phyloP scores from a whole-genome alignment of 164 flowering plant genomes.

The Chimonanthus praecox region DNA sequence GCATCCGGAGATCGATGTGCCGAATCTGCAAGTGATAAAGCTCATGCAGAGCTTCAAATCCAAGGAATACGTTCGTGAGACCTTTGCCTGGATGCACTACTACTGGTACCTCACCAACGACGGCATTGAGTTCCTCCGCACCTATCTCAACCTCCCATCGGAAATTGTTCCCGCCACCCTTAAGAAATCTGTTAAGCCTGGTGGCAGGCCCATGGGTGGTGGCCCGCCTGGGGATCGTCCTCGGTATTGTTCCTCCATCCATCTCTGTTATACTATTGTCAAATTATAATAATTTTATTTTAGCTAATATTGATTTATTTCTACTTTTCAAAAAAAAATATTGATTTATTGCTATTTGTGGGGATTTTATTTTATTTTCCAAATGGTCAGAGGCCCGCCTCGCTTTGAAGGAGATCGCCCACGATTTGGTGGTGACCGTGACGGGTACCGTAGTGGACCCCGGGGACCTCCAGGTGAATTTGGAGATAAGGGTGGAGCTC shows the following conservation, averaged over 20 bases:
- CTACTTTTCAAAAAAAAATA: neutral
- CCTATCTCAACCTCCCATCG: conserved; percentile 52
- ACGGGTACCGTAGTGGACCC: conserved; percentile 44
- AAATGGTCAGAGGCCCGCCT: conserved; percentile 32
- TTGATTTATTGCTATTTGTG: neutral
- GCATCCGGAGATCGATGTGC: conserved; percentile 36
- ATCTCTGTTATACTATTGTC: neutral
- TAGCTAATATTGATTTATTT: neutral
- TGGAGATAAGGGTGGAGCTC: conserved; percentile 58
- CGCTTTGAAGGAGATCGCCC: conserved; percentile 5
- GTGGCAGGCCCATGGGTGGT: conserved; percentile 42
- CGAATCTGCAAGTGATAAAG: conserved; percentile 48
- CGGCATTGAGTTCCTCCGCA: conserved; percentile 16
- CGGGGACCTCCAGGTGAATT: conserved; percentile 42
- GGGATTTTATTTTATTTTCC: neutral
- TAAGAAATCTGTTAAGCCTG: conserved; percentile 41
- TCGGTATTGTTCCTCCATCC: conserved; percentile 19
- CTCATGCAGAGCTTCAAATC: no score
- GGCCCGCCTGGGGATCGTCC: conserved; percentile 49
- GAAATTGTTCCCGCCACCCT: conserved; percentile 22
- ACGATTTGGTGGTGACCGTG: conserved; percentile 8
- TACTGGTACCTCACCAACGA: no score
- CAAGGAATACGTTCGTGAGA: no score
- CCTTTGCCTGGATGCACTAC: no score
- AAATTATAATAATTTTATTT: neutral